Percentiles rank a stretch among this genome's conserved stretches.
These are phyloP conservation scores for Ganoderma multipileum DNA, from an alignment of 1,284 basidiomycete species.

Conservation along the genomic window DNA sequence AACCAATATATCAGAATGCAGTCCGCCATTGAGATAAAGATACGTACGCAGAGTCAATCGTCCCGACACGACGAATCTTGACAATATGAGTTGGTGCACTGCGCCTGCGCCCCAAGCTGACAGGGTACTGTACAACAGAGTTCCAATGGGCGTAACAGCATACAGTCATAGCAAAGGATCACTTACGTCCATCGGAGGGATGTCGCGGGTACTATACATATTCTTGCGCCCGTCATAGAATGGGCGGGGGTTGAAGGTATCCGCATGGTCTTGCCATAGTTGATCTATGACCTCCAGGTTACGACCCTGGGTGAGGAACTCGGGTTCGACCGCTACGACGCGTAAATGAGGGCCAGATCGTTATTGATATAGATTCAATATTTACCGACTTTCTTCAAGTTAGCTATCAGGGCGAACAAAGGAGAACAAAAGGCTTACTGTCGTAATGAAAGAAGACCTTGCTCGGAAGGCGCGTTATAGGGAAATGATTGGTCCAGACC, in stretches of 20 bases:
- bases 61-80: conserved; percentile 3
- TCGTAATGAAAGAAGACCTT: conserved; percentile 34
- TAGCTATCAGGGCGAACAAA: background rate
- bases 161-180: background rate
- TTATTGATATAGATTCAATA: background rate
- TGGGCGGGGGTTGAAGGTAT: conserved; percentile 30
- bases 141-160: background rate
- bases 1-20: background rate
- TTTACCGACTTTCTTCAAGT: conserved; percentile 15
- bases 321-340: conserved; percentile 17
- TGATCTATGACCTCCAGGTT: conserved; percentile 33
- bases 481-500: conserved; percentile 34
- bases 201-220: conserved; percentile 27
- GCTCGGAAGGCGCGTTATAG: conserved; percentile 23
- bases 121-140: conserved; percentile 1
- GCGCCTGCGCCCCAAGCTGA: background rate
- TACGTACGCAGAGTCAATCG: conserved; percentile 1
- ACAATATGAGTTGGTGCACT: background rate
- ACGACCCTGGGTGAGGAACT: conserved; percentile 21
- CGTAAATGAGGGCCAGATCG: background rate
- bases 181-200: conserved; percentile 5
- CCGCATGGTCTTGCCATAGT: conserved; percentile 27
- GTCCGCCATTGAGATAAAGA: background rate
- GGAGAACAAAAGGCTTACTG: conserved; percentile 22
- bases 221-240: conserved; percentile 35